Evolutionary conservation across 2,329 filamentous ascomycete species (phyloP).

Genomic region (Cercospora sp.): DNA sequence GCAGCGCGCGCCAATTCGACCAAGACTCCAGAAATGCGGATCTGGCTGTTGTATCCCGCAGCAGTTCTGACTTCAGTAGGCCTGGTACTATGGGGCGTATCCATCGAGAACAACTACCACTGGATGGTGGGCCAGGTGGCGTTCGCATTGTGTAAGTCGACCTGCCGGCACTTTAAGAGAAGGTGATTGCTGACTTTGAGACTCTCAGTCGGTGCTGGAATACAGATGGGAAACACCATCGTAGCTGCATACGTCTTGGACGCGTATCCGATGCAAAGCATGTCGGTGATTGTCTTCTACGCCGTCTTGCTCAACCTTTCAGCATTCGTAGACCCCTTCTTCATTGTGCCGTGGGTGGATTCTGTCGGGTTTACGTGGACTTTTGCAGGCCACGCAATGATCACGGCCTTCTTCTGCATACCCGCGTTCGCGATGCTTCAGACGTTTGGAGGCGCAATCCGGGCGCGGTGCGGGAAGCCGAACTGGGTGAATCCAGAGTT

Average conservation of each 20-base stretch:
- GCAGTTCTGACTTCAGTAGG: slow-evolving; percentile 20
- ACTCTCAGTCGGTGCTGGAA: slow-evolving; percentile 22
- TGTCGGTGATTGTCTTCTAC: slow-evolving; percentile 28
- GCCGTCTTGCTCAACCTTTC: slow-evolving; percentile 25
- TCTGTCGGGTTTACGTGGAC: slow-evolving; percentile 25
- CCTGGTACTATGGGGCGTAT: slow-evolving; percentile 24
- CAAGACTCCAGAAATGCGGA: slow-evolving; percentile 25
- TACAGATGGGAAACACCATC: slow-evolving; percentile 26
- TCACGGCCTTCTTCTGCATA: slow-evolving; percentile 25
- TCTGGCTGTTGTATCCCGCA: slow-evolving; percentile 25
- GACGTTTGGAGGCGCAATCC: slow-evolving; percentile 17
- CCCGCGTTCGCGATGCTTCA: slow-evolving; percentile 23
- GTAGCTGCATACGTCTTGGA: slow-evolving; percentile 26
- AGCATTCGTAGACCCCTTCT: slow-evolving; percentile 26
- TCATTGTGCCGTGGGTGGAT: slow-evolving; percentile 26
- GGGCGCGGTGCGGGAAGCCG: slow-evolving; percentile 19
- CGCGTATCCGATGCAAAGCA: slow-evolving; percentile 25
- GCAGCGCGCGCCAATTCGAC: slow-evolving; percentile 15
- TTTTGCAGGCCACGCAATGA: slow-evolving; percentile 24
- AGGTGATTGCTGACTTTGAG: slow-evolving; percentile 9
- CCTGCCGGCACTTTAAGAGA: not conserved
- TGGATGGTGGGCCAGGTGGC: slow-evolving; percentile 28
- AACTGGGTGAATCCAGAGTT: slow-evolving; percentile 26
- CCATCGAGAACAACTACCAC: slow-evolving; percentile 24
- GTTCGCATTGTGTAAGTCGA: slow-evolving; percentile 23